phyloP scores from a whole-genome alignment of 2,329 filamentous ascomycete genomes.

The Ophiocordyceps camponoti-saundersi region DNA sequence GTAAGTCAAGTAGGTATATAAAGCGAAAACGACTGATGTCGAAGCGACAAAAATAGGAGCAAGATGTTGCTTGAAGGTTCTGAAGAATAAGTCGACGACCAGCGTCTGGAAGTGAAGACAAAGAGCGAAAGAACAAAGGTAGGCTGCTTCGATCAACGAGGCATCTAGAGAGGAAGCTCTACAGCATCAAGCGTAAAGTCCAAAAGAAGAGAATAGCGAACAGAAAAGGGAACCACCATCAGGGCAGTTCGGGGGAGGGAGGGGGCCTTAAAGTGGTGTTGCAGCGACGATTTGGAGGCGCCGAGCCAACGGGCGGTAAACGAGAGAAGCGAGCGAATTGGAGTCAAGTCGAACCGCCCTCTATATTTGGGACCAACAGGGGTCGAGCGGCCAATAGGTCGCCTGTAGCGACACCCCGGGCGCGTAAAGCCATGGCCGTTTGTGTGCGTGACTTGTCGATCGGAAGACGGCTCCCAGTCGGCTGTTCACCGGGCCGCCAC shows the following conservation, averaged over 20 bases:
- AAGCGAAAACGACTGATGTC: background rate
- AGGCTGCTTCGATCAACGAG: constrained; percentile 29
- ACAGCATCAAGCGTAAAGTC: constrained; percentile 11
- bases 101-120: constrained; percentile 11
- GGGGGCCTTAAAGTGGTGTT: constrained; percentile 10
- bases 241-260: constrained; percentile 2
- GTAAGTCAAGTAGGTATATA: background rate
- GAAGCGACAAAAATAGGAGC: background rate
- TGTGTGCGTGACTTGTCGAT: background rate
- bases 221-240: constrained; percentile 11
- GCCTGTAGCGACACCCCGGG: background rate
- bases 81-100: constrained; percentile 14
- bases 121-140: constrained; percentile 14
- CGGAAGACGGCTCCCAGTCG: background rate
- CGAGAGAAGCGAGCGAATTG: constrained; percentile 3
- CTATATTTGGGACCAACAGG: background rate
- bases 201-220: constrained; percentile 15
- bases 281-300: background rate
- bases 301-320: constrained; percentile 6
- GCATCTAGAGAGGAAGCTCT: constrained; percentile 11
- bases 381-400: background rate
- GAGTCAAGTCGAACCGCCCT: background rate
- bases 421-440: background rate
- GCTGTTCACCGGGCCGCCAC: background rate
- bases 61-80: background rate